phyloP scores from a whole-genome alignment of 2,329 filamentous ascomycete genomes.

The Pseudocercospora cruenta region DNA sequence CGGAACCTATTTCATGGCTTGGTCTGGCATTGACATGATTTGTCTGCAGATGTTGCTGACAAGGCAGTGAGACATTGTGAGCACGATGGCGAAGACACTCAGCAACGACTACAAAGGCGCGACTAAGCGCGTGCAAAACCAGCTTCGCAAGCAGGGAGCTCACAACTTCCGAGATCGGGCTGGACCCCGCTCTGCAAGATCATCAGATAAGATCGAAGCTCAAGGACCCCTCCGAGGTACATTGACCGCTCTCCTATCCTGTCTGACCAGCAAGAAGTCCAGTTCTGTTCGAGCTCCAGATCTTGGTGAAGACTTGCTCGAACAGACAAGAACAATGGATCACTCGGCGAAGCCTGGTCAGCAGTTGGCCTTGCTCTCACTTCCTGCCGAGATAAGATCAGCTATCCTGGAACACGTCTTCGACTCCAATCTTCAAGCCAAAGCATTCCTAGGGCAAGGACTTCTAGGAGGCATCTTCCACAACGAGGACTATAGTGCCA shows the following conservation, averaged over 20 bases:
- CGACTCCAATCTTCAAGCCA: constrained; percentile 15
- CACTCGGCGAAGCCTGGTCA: neutral
- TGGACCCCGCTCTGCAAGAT: constrained; percentile 5
- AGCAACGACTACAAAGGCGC: neutral
- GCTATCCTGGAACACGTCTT: constrained; percentile 40
- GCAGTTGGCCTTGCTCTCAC: constrained; percentile 21
- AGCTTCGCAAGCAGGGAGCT: neutral
- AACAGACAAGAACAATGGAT: neutral
- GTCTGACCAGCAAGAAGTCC: neutral
- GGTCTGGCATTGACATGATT: neutral
- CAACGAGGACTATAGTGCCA: constrained; percentile 37
- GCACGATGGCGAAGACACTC: no score
- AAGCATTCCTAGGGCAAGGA: constrained; percentile 22
- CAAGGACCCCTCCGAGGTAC: neutral
- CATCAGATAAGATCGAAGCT: constrained; percentile 8
- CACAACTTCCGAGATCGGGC: neutral
- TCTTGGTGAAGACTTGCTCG: neutral
- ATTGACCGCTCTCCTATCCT: neutral
- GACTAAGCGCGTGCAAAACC: neutral
- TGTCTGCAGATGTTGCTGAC: neutral
- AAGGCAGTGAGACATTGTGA: neutral
- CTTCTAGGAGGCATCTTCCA: constrained; percentile 28
- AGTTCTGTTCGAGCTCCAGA: neutral
- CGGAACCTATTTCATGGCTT: neutral
- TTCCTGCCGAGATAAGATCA: constrained; percentile 45